Percentiles rank a stretch among this genome's conserved stretches.
Evolutionary conservation across 495 filamentous ascomycete species (phyloP).

Genomic region (Lepraria neglecta): DNA sequence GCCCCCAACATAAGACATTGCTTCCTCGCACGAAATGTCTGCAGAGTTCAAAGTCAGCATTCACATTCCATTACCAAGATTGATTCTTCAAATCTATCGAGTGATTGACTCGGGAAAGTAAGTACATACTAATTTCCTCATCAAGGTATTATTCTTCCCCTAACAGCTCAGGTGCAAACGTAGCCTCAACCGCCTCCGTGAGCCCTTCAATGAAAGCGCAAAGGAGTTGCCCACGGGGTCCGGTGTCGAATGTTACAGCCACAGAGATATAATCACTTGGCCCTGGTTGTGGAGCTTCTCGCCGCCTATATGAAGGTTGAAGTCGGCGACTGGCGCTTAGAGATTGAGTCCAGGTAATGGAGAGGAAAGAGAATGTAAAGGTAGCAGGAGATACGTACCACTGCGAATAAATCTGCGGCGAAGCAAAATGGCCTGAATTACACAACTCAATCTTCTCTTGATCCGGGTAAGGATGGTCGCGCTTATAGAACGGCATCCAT

Average conservation of each 20-base stretch:
- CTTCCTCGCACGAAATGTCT: not conserved
- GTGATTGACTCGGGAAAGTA: not conserved
- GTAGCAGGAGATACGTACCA: not conserved
- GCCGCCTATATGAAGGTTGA: not conserved
- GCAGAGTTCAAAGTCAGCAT: not conserved
- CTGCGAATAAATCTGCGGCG: slow-evolving; percentile 12
- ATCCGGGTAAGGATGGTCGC: slow-evolving; percentile 14
- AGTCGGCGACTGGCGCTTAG: too few species aligned
- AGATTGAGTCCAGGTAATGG: too few species aligned
- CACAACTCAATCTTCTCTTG: slow-evolving; percentile 16
- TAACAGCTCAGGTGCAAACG: slow-evolving; percentile 7
- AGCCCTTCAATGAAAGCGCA: slow-evolving; percentile 11
- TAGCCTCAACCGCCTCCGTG: not conserved
- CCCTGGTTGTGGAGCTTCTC: slow-evolving; percentile 12
- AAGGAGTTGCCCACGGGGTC: slow-evolving; percentile 2
- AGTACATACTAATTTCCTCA: slow-evolving; percentile 3
- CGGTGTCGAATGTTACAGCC: slow-evolving; percentile 1
- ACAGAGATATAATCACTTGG: slow-evolving; percentile 13
- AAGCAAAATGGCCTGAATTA: slow-evolving; percentile 16
- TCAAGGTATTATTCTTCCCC: slow-evolving; percentile 5
- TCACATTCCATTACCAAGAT: too few species aligned
- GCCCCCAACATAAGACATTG: slow-evolving; percentile 1
- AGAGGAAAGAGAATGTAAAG: too few species aligned
- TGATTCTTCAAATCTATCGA: not conserved
- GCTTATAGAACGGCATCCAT: not conserved